A percentile compares a stretch with the other conserved stretches of the same genome.
Conservation (phyloP, 2,329 filamentous ascomycete species). For the Alternaria sp. region DNA sequence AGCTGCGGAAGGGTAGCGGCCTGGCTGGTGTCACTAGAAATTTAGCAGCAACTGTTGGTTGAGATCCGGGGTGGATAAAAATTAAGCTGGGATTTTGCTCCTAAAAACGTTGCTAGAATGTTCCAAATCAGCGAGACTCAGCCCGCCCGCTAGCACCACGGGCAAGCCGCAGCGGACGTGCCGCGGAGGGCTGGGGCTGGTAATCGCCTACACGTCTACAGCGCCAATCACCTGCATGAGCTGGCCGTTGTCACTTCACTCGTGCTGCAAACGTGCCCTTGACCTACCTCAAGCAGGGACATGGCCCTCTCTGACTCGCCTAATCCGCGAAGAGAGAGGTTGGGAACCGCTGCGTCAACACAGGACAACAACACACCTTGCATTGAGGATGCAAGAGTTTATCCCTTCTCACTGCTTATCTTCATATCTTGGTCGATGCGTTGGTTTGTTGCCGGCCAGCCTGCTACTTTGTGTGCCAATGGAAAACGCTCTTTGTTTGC, state of each 20-base stretch:
- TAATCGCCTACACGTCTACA: conserved; percentile 7
- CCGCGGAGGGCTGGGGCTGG: conserved; percentile 36
- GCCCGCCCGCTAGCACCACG: conserved; percentile 29
- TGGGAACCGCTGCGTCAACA: conserved; percentile 40
- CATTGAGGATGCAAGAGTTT: conserved; percentile 14
- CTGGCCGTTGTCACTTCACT: not conserved
- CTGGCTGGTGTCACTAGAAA: conserved; percentile 41
- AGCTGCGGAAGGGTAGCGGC: conserved; percentile 29
- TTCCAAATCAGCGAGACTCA: conserved; percentile 38
- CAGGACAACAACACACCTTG: conserved; percentile 34
- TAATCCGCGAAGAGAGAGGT: conserved; percentile 38
- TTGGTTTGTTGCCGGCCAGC: conserved; percentile 28
- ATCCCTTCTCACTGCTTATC: conserved; percentile 18
- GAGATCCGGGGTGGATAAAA: conserved; percentile 38
- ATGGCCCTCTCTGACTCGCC: conserved; percentile 3
- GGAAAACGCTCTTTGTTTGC: conserved; percentile 20
- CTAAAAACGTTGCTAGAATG: conserved; percentile 45
- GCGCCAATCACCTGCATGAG: conserved; percentile 23
- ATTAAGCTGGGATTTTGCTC: conserved; percentile 32
- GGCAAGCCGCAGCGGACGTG: conserved; percentile 33
- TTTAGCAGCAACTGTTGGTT: conserved; percentile 44
- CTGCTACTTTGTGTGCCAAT: conserved; percentile 34
- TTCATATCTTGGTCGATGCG: conserved; percentile 21
- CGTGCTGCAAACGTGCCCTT: conserved; percentile 2
- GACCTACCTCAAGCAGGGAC: conserved; percentile 1